phyloP scores from a whole-genome alignment of 352 stramenopile species.

The Phytophthora pistaciae region DNA sequence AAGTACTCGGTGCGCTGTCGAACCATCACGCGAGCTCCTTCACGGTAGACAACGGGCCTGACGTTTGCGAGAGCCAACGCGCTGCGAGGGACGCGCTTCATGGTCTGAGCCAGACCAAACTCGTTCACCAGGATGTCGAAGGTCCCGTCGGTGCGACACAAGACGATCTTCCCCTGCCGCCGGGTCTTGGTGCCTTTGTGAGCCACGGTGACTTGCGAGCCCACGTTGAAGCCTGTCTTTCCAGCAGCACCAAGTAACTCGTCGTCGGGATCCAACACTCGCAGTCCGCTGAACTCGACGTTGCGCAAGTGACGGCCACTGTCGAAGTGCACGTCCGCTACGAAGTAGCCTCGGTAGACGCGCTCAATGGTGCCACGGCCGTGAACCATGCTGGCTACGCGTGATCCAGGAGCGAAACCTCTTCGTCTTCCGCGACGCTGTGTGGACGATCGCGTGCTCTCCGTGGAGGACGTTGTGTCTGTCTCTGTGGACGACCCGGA shows the following conservation, averaged over 20 bases:
- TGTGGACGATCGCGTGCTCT: constrained; percentile 11
- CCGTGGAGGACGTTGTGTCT: constrained; percentile 20
- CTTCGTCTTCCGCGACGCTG: constrained; percentile 9
- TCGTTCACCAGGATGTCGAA: constrained; percentile 73
- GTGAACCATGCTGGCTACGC: constrained; percentile 44
- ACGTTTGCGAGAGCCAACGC: constrained; percentile 27
- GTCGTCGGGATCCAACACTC: constrained; percentile 30
- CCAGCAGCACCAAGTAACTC: constrained; percentile 21
- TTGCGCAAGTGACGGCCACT: constrained; percentile 64
- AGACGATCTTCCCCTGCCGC: constrained; percentile 56
- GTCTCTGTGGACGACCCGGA: constrained; percentile 29
- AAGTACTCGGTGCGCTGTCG: constrained; percentile 65
- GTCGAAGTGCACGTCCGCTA: constrained; percentile 78
- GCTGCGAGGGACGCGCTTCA: constrained; percentile 44
- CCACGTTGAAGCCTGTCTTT: constrained; percentile 26
- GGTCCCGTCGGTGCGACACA: constrained; percentile 64
- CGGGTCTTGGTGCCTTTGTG: constrained; percentile 65
- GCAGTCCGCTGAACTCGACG: constrained; percentile 60
- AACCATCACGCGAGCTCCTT: constrained; percentile 58
- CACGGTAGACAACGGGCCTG: constrained; percentile 44
- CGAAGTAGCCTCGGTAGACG: constrained; percentile 73
- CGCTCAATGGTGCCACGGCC: constrained; percentile 67
- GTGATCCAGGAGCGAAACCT: constrained; percentile 62
- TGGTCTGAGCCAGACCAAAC: constrained; percentile 48
- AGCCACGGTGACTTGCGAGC: constrained; percentile 45